Evolutionary conservation across 179 eudicot genomes (phyloP).

Genomic region (Kewa caespitosa): DNA sequence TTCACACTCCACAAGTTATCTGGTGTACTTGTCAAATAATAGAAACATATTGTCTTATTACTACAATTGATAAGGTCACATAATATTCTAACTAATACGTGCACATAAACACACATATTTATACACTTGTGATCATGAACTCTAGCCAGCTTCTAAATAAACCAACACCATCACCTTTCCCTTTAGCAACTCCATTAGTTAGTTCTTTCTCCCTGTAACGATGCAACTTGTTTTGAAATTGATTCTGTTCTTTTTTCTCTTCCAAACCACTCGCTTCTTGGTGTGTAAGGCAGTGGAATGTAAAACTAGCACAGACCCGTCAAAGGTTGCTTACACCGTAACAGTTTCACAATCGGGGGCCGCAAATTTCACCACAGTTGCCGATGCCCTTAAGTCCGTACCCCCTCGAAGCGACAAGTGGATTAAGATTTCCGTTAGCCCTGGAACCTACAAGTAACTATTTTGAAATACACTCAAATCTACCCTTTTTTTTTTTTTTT

Average conservation of each 20-base stretch:
- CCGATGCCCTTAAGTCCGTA: constrained; percentile 29
- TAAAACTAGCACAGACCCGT: neutral
- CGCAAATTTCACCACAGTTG: constrained; percentile 17
- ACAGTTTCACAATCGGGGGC: constrained; percentile 15
- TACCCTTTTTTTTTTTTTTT: too few relatives aligned
- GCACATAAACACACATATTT: too few relatives aligned
- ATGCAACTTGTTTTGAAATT: constrained; percentile 1
- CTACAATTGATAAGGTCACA: too few relatives aligned
- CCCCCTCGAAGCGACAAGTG: constrained; percentile 22
- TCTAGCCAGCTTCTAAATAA: too few relatives aligned
- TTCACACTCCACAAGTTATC: too few relatives aligned
- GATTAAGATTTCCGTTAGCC: constrained; percentile 19
- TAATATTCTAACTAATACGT: too few relatives aligned
- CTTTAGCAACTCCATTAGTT: too few relatives aligned
- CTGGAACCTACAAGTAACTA: constrained; percentile 27
- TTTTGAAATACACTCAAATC: neutral
- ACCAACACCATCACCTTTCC: too few relatives aligned
- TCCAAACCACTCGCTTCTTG: neutral
- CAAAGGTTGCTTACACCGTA: constrained; percentile 19
- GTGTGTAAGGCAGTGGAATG: neutral
- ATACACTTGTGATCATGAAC: too few relatives aligned
- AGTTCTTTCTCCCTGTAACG: too few relatives aligned
- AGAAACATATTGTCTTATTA: too few relatives aligned
- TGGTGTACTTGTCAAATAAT: too few relatives aligned
- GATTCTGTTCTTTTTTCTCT: neutral